phyloP scores from a whole-genome alignment of 2,329 filamentous ascomycete genomes.

The Fusarium setosum region DNA sequence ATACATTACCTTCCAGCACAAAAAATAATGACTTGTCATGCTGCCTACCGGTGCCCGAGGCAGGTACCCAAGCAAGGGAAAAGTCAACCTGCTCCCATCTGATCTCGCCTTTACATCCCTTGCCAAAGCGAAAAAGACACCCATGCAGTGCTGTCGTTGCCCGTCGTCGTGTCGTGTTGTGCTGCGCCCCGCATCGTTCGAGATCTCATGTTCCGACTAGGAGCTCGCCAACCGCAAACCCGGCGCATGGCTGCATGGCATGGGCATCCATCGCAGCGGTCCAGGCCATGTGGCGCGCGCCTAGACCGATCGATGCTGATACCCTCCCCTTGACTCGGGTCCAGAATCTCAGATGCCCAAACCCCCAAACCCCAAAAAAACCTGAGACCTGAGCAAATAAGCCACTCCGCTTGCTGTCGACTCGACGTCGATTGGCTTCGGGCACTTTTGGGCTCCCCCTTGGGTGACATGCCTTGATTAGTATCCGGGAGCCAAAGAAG shows the following conservation, averaged over 20 bases:
- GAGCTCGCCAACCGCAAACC: neutral
- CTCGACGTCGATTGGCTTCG: conserved; percentile 16
- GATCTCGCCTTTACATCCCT: conserved; percentile 1
- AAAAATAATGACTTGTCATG: neutral
- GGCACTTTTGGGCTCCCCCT: conserved; percentile 1
- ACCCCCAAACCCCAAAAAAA: conserved; percentile 2
- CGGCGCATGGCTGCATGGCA: conserved; percentile 10
- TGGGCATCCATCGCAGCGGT: conserved; percentile 18
- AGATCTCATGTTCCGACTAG: conserved; percentile 16
- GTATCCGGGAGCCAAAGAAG: neutral
- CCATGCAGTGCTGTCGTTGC: neutral
- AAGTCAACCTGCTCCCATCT: neutral
- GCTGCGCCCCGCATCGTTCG: conserved; percentile 28
- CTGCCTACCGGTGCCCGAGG: neutral
- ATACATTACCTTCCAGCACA: neutral
- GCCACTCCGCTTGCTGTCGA: conserved; percentile 25
- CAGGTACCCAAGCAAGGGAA: neutral
- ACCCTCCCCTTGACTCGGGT: conserved; percentile 8
- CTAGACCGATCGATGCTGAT: conserved; percentile 36
- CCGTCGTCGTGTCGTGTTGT: neutral
- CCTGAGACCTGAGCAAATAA: conserved; percentile 3
- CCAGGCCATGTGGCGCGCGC: conserved; percentile 35
- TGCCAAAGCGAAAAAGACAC: neutral
- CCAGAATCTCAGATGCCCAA: conserved; percentile 18
- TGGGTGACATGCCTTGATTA: neutral